phyloP scores from a whole-genome alignment of 106 monocot genomes.

The Hemerocallis citrina region DNA sequence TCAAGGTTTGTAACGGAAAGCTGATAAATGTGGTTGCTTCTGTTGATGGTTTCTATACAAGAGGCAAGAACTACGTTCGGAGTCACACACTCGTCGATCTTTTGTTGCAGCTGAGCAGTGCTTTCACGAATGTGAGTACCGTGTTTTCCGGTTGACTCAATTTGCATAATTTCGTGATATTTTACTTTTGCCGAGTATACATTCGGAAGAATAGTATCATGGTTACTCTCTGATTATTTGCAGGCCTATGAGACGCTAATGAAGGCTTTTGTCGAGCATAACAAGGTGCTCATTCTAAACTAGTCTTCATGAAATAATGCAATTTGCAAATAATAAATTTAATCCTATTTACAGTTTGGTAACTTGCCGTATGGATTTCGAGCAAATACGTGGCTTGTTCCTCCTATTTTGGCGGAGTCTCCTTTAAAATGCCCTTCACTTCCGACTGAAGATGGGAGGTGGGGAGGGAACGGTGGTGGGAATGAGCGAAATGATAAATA shows the following conservation, averaged over 20 bases:
- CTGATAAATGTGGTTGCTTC: conserved; percentile 48
- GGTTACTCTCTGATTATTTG: conserved; percentile 1
- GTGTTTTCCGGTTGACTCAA: no score
- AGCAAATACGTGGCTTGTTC: conserved; percentile 93
- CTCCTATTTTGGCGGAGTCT: conserved; percentile 54
- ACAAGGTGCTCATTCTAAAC: conserved; percentile 49
- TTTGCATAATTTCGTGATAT: no score
- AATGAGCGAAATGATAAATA: conserved; percentile 43
- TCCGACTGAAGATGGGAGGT: conserved; percentile 73
- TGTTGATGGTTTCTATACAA: conserved; percentile 58
- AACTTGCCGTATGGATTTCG: conserved; percentile 94
- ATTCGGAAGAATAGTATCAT: neutral
- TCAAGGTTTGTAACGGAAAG: conserved; percentile 95
- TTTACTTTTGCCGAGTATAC: neutral
- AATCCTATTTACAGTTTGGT: conserved; percentile 63
- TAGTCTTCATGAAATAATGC: neutral
- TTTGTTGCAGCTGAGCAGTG: conserved; percentile 79
- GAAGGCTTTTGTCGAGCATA: conserved; percentile 94
- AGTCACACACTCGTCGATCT: conserved; percentile 76
- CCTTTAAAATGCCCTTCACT: conserved; percentile 34
- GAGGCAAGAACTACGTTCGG: conserved; percentile 43
- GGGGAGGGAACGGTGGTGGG: conserved; percentile 81
- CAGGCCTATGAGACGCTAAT: conserved; percentile 90
- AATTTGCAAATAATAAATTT: neutral
- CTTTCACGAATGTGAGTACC: conserved; percentile 62